These are phyloP conservation scores for Tausonia pullulans DNA, from an alignment of 1,284 basidiomycete species.

Conservation along the genomic window DNA sequence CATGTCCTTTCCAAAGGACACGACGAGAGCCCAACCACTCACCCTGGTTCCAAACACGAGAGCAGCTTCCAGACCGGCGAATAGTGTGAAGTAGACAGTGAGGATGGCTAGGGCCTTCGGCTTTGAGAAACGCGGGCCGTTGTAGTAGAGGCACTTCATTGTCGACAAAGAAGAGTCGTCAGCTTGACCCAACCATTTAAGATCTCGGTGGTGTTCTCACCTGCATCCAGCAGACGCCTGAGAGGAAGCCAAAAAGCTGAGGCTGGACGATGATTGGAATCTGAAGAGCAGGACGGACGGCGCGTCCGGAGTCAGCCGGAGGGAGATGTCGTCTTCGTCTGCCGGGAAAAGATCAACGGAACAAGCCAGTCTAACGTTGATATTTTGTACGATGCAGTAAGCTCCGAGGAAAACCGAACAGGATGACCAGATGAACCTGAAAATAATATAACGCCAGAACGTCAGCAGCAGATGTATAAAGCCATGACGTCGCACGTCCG, in stretches of 20 bases:
- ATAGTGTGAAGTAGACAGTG: conserved; percentile 35
- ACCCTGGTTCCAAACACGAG: conserved; percentile 50
- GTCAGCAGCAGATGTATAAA: not conserved
- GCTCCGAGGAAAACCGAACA: conserved; percentile 54
- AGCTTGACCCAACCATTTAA: not conserved
- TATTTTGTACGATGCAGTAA: conserved; percentile 53
- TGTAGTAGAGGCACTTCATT: conserved; percentile 53
- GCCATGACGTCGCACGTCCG: not conserved
- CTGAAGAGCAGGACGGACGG: no score
- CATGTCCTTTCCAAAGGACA: not conserved
- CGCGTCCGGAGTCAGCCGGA: no score
- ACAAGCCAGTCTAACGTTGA: conserved; percentile 36
- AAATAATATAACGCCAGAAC: not conserved
- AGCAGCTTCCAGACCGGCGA: conserved; percentile 50
- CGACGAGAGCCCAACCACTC: conserved; percentile 19
- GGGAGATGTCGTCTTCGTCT: no score
- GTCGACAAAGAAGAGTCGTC: not conserved
- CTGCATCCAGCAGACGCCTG: conserved; percentile 55
- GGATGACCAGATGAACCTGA: conserved; percentile 54
- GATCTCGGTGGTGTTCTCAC: conserved; percentile 30
- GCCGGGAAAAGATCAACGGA: no score
- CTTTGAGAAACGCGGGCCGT: conserved; percentile 23
- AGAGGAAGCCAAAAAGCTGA: conserved; percentile 54
- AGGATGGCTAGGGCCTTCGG: conserved; percentile 36
- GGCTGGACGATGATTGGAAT: conserved; percentile 56